These are phyloP conservation scores for Dicorynia guianensis DNA, from an alignment of 306 rosid genomes.

Conservation along the genomic window DNA sequence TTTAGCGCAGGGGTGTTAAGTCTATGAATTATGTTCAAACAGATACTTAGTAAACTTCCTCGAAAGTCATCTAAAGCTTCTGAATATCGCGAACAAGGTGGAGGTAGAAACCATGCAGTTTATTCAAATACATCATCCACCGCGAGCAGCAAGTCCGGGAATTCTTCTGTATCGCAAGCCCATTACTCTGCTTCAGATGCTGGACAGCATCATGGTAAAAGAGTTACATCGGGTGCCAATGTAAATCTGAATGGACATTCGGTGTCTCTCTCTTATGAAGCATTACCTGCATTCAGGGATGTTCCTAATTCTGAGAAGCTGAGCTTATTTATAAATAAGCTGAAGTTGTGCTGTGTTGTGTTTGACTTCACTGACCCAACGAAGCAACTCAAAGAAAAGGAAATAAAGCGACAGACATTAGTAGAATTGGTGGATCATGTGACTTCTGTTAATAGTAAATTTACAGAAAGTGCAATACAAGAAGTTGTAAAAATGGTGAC, in stretches of 20 bases:
- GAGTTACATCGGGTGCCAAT: conserved; percentile 39
- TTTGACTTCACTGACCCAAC: conserved; percentile 77
- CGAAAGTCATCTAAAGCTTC: conserved; percentile 61
- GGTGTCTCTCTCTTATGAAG: conserved; percentile 48
- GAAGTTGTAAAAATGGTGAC: conserved; percentile 71
- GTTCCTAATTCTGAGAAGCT: conserved; percentile 69
- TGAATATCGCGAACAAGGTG: conserved; percentile 52
- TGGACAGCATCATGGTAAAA: conserved; percentile 50
- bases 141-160: conserved; percentile 48
- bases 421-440: conserved; percentile 72
- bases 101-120: conserved; percentile 37
- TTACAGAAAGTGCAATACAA: conserved; percentile 59
- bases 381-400: conserved; percentile 67
- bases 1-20: conserved; percentile 26
- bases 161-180: conserved; percentile 46
- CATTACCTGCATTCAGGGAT: conserved; percentile 69
- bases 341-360: conserved; percentile 60
- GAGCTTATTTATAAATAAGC: conserved; percentile 62
- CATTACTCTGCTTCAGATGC: conserved; percentile 48
- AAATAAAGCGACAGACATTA: conserved; percentile 68
- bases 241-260: conserved; percentile 51
- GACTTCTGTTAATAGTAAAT: conserved; percentile 60
- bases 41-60: conserved; percentile 62
- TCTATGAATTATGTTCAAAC: conserved; percentile 57
- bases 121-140: conserved; percentile 45